Conservation (phyloP, 208 protist species). For the Acanthamoeba healyi region DNA sequence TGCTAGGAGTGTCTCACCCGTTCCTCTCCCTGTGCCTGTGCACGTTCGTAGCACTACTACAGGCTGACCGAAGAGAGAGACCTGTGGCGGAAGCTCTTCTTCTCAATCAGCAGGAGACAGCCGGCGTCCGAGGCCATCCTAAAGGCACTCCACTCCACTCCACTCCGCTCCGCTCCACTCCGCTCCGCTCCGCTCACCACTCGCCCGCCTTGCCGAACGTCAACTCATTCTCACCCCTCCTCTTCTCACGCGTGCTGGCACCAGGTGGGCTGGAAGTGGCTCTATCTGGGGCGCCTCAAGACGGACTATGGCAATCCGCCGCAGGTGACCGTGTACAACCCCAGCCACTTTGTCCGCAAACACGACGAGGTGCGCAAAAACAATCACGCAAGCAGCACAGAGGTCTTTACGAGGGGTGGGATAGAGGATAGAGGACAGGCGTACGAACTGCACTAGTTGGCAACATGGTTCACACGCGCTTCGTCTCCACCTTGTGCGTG, state of each 20-base stretch:
- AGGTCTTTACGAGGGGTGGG: too few species aligned
- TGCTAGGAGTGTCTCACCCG: too few species aligned
- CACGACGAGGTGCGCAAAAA: not conserved
- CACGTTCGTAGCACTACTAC: constrained; percentile 11
- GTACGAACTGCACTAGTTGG: too few species aligned
- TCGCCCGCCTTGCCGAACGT: too few species aligned
- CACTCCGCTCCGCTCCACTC: not conserved
- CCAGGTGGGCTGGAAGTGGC: constrained; percentile 53
- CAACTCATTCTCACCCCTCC: not conserved
- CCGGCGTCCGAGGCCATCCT: not conserved
- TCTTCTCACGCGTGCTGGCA: too few species aligned
- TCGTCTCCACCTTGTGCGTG: too few species aligned
- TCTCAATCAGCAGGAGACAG: constrained; percentile 9
- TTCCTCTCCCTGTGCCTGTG: not conserved
- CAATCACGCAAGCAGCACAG: not conserved
- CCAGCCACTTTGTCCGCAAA: not conserved
- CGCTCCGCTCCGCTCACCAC: not conserved
- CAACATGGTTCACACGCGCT: not conserved
- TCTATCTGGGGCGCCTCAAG: constrained; percentile 2
- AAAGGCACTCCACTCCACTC: not conserved
- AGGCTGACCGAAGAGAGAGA: constrained; percentile 37
- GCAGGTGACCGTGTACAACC: not conserved
- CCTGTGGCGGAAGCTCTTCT: constrained; percentile 4
- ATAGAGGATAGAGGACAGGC: too few species aligned
- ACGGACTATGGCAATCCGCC: constrained; percentile 16